A percentile compares a stretch with the other conserved stretches of the same genome.
Evolutionary conservation across 345 rosid species (phyloP).

Genomic region (Melaleuca alternifolia): DNA sequence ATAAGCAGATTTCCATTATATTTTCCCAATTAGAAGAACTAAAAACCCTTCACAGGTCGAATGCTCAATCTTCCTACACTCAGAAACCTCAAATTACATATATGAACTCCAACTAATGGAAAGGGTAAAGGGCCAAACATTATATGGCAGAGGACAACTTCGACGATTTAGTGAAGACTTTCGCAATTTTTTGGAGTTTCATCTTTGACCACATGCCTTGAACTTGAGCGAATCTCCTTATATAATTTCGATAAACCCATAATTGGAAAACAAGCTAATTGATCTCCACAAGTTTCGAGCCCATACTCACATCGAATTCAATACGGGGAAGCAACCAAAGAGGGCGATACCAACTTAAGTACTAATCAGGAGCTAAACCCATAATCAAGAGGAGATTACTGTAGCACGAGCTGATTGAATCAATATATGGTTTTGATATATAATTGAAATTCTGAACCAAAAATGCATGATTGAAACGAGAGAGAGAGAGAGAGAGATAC

Average conservation of each 20-base stretch:
- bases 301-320: background rate
- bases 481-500: background rate
- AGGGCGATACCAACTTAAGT: background rate
- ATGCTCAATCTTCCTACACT: background rate
- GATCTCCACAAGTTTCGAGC: background rate
- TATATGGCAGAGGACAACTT: background rate
- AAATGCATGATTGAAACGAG: background rate
- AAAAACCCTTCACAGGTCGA: background rate
- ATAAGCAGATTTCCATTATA: background rate
- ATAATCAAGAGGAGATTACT: background rate
- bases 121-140: background rate
- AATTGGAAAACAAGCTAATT: background rate
- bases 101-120: background rate
- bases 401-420: background rate
- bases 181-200: background rate
- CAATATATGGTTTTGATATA: background rate
- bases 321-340: background rate
- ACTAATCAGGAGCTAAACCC: background rate
- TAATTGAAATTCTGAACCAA: background rate
- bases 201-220: background rate
- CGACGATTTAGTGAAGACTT: background rate
- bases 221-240: background rate
- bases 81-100: background rate
- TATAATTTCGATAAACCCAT: background rate
- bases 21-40: background rate